Evolutionary conservation across 805 yeast species (phyloP), one percentile per base, ranked within the genome.

Genomic region (Saturnispora mendoncae): DNA sequence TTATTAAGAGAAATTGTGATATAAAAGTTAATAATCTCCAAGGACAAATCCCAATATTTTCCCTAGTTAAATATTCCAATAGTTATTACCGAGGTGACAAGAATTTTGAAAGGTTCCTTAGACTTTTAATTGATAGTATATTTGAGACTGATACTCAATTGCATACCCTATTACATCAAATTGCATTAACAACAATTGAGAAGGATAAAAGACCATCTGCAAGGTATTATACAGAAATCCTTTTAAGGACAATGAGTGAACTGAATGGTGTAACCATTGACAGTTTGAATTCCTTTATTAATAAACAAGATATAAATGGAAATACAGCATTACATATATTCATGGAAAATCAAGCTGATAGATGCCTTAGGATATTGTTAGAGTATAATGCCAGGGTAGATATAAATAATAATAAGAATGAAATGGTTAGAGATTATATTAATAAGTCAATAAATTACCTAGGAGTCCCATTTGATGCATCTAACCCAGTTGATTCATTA

Each of bases 21-120:
- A 72, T 75, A 42, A 61, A 69, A 35, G 68, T 69, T 3, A 61
- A 72, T 13, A 83, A 83, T 52, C 71, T 77, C 45, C 71, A 72
- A 34, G 96, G 96, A 0, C 85, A 88, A 55, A 88, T 87, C 18
- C 94, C 97, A 4, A 66, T 92, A 29, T 82, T 90, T 62, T 76
- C 94, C 51, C 69, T 92, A 19, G 83, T 90, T 2, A 68, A 80
- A 51, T 92, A 87, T 65, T 88, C 94, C 38, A 92, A 92, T 62
- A 82, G 94, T 42, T 87, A 72, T 58, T 82, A 84, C 25, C 69
- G 83, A 48, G 38, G 38, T 12, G 39, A 40, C 15, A 72, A 87
- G 46, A 76, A 90, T 13, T 90, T 92, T 54, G 82, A 92, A 4
- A 74, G 72, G 48, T 73, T 90, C 2, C 72, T 86, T 38, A 92